These are phyloP conservation scores for Termitomyces sp. DNA, from an alignment of 768 basidiomycete species.

Conservation along the genomic window DNA sequence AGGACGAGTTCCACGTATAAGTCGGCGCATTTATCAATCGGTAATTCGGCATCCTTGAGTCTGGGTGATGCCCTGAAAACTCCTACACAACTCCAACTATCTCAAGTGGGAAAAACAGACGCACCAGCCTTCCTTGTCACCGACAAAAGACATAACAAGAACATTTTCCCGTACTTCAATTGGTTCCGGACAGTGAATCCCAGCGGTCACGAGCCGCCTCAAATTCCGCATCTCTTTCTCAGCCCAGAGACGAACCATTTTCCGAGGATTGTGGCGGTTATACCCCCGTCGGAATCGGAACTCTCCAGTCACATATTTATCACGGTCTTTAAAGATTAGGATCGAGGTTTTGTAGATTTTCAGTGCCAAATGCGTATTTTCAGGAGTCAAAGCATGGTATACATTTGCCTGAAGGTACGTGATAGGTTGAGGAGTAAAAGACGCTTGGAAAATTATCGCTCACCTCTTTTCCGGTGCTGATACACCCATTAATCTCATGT, in stretches of 20 bases:
- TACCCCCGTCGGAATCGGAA: slow-evolving; percentile 92
- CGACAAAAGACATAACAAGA: slow-evolving; percentile 91
- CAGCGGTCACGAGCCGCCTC: slow-evolving; percentile 76
- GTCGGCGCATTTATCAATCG: slow-evolving; percentile 38
- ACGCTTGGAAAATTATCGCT: background rate
- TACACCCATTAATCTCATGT: slow-evolving; percentile 89
- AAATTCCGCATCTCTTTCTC: slow-evolving; percentile 99
- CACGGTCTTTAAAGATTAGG: slow-evolving; percentile 95
- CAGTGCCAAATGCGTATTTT: slow-evolving; percentile 67
- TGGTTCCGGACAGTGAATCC: slow-evolving; percentile 82
- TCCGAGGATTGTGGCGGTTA: slow-evolving; percentile 86
- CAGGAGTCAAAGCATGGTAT: slow-evolving; percentile 74
- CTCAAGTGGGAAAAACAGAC: slow-evolving; percentile 18
- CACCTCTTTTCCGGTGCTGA: slow-evolving; percentile 99
- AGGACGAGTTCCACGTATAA: slow-evolving; percentile 81
- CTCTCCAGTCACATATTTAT: slow-evolving; percentile 94
- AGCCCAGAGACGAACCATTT: slow-evolving; percentile 98
- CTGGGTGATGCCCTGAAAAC: slow-evolving; percentile 79
- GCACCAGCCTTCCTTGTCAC: slow-evolving; percentile 76
- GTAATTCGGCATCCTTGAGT: slow-evolving; percentile 76
- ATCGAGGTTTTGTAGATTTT: slow-evolving; percentile 99
- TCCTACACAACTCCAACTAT: background rate
- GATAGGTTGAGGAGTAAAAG: background rate
- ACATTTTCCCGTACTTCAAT: slow-evolving; percentile 95
- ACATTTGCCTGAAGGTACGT: slow-evolving; percentile 74